Conservation (phyloP, 108 stramenopile genomes). For the Parmales sp. region DNA sequence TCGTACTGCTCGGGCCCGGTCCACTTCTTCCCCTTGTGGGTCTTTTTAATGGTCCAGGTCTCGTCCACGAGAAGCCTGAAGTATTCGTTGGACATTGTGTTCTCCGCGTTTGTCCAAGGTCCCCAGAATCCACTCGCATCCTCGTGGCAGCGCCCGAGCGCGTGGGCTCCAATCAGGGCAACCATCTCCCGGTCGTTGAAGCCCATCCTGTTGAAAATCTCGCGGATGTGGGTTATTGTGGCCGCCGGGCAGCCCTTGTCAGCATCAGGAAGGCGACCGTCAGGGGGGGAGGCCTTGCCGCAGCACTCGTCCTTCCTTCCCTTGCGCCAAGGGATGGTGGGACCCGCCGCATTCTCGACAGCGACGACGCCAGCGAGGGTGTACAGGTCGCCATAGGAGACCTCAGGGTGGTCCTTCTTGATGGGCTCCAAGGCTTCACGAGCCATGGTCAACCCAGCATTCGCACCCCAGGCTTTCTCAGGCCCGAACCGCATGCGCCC, state of each 20-base stretch:
- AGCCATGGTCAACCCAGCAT: conserved; percentile 76
- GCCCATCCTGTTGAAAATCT: conserved; percentile 91
- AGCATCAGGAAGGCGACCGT: conserved; percentile 79
- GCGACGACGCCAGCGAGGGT: conserved; percentile 73
- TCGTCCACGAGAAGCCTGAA: conserved; percentile 87
- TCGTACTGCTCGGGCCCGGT: conserved; percentile 84
- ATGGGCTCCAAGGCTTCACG: conserved; percentile 66
- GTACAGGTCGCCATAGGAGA: conserved; percentile 88
- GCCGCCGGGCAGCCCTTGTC: conserved; percentile 65
- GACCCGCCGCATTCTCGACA: conserved; percentile 58
- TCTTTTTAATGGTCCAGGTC: conserved; percentile 72
- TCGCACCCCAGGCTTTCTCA: conserved; percentile 73
- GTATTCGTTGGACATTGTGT: conserved; percentile 91
- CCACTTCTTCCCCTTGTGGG: conserved; percentile 67
- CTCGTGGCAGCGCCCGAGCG: conserved; percentile 87
- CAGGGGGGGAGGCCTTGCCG: conserved; percentile 53
- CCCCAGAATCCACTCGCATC: conserved; percentile 80
- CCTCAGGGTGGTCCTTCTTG: conserved; percentile 69
- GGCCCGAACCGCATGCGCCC: conserved; percentile 86
- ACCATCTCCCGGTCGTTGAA: conserved; percentile 74
- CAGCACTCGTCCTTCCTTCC: conserved; percentile 58
- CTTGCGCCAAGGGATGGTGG: conserved; percentile 59
- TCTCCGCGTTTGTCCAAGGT: conserved; percentile 89
- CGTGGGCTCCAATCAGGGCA: conserved; percentile 91
- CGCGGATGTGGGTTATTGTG: conserved; percentile 69